Conservation (phyloP, 2,329 filamentous ascomycete genomes). For the Fusarium sororula region DNA sequence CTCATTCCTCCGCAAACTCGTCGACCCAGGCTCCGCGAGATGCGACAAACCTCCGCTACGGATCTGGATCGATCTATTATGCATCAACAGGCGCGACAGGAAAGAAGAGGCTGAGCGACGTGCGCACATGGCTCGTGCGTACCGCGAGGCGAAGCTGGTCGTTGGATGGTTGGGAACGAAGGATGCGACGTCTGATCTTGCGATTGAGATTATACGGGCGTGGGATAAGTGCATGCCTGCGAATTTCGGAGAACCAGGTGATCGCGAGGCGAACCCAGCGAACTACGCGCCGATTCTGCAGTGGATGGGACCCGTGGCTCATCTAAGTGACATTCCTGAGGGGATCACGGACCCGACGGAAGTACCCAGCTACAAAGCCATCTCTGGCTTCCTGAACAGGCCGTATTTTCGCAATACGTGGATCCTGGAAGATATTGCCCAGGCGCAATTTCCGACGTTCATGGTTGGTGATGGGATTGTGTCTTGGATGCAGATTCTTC, state of each 20-base stretch:
- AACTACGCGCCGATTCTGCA: conserved; percentile 36
- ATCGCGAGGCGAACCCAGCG: conserved; percentile 30
- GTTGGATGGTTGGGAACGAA: conserved; percentile 36
- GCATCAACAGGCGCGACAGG: conserved; percentile 27
- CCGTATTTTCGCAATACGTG: conserved; percentile 38
- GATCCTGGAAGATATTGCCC: conserved; percentile 38
- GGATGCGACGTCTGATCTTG: conserved; percentile 34
- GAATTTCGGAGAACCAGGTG: conserved; percentile 34
- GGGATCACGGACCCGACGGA: conserved; percentile 34
- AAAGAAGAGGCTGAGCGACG: conserved; percentile 30
- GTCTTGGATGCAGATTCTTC: conserved; percentile 39
- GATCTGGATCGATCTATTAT: conserved; percentile 36
- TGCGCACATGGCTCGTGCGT: conserved; percentile 33
- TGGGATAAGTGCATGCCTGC: conserved; percentile 38
- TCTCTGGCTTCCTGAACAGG: conserved; percentile 32
- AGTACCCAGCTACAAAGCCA: conserved; percentile 37
- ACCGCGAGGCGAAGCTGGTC: conserved; percentile 31
- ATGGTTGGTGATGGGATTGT: conserved; percentile 36
- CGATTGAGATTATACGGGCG: conserved; percentile 34
- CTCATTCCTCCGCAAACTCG: conserved; percentile 30
- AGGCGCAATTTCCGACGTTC: conserved; percentile 34
- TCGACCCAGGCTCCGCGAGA: background rate
- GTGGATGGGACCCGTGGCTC: conserved; percentile 38
- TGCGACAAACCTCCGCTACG: conserved; percentile 25
- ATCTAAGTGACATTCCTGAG: conserved; percentile 36